Evolutionary conservation across 306 rosid species (phyloP), one percentile per base, ranked within the genome.

Genomic region (Inga oerstediana): DNA sequence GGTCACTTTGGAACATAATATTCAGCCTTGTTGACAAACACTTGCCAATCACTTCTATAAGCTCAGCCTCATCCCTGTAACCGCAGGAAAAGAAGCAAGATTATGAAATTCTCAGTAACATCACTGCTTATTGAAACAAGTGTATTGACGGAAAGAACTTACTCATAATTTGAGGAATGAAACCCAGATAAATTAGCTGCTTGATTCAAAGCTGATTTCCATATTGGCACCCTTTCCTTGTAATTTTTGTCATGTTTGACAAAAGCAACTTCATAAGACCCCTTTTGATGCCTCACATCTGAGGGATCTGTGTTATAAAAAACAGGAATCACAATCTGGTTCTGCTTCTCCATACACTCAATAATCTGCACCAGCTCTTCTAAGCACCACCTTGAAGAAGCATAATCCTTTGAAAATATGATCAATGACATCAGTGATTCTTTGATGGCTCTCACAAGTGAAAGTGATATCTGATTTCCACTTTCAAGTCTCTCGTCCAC

Each of bases 31-130:
- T 12, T 1, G 79, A 83, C 75, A 83, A 46, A 48, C 27, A 71
- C 72, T 83, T 62, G 27, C 41, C 86, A 78, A 83, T 27, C 27
- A 10, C 69, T 71, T 83, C 86, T 45, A 78, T 78, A 46, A 83
- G 86, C 75, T 83, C 75, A 72, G 41, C 82, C 52, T 83, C 86
- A 48, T 77, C 82, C 82, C 86, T 83, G 14, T 48, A 70, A 83
- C 14, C 22, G 19, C 64, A 76, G 45, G 22, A 58, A 58, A 68
- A 56, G 46, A 74, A 73, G 37, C 39, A 5, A 8, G 20, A 68
- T 43, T 32, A 45, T n/a, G 74, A 74, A 35, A 37, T 22, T 58
- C 22, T 59, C 52, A 48, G 14, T 2, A 4, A 3, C 27, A 46
- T 16, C 24, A 52, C 22, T 17, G 56, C 1, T 24, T 27, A 46